These are phyloP conservation scores for Fusarium chaquense DNA, from an alignment of 2,329 filamentous ascomycete species.

Conservation along the genomic window DNA sequence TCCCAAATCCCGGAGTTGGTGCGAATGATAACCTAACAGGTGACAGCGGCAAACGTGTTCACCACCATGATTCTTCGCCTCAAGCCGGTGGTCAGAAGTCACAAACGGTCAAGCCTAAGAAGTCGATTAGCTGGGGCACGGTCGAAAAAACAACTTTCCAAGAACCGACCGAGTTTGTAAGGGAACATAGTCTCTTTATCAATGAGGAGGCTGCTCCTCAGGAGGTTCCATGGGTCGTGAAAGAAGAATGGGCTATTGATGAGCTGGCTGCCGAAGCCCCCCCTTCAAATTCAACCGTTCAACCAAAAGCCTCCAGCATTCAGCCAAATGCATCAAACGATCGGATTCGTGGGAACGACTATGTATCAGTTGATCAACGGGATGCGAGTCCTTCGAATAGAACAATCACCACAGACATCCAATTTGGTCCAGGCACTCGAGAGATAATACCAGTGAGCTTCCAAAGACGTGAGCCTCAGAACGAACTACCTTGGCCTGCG, in stretches of 20 bases:
- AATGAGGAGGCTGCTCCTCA: background rate
- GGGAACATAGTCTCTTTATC: slow-evolving; percentile 45
- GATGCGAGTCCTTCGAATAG: background rate
- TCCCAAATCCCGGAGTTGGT: slow-evolving; percentile 5
- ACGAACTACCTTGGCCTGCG: slow-evolving; percentile 44
- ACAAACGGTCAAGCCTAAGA: slow-evolving; percentile 42
- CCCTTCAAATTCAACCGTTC: background rate
- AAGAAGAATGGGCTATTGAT: slow-evolving; percentile 6
- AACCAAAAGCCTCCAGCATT: background rate
- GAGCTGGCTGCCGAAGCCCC: background rate
- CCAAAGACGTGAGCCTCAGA: slow-evolving; percentile 6
- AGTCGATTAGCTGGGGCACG: slow-evolving; percentile 45
- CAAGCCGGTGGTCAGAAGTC: background rate
- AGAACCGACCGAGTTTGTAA: slow-evolving; percentile 38
- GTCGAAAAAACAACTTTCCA: slow-evolving; percentile 41
- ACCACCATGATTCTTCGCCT: slow-evolving; percentile 1
- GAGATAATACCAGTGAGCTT: slow-evolving; percentile 30
- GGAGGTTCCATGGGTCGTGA: background rate
- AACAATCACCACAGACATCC: slow-evolving; percentile 30
- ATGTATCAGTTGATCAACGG: background rate
- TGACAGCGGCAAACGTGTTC: slow-evolving; percentile 19
- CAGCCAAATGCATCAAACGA: background rate
- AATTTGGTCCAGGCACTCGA: slow-evolving; percentile 30
- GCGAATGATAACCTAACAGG: slow-evolving; percentile 22
- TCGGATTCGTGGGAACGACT: background rate